Evolutionary conservation across 257 asterid genomes (phyloP).

Genomic region (Salvia hispanica): DNA sequence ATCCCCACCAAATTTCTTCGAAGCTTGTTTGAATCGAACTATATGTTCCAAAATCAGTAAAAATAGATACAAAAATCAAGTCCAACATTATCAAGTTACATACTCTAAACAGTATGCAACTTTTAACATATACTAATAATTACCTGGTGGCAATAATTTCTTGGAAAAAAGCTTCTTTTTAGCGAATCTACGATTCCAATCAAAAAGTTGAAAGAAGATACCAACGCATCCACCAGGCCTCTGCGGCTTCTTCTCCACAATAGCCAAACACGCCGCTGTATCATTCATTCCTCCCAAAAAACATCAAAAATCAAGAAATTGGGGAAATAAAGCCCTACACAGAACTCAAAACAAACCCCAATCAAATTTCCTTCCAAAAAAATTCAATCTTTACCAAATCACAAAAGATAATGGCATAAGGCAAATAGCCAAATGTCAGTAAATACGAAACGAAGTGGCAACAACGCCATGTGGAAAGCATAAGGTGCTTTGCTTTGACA

Average conservation of each 20-base stretch:
- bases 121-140: not conserved
- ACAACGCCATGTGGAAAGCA: slow-evolving; percentile 38
- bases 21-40: slow-evolving; percentile 72
- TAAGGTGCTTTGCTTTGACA: slow-evolving; percentile 46
- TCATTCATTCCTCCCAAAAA: slow-evolving; percentile 59
- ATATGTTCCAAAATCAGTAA: slow-evolving; percentile 17
- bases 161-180: slow-evolving; percentile 79
- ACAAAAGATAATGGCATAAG: slow-evolving; percentile 2
- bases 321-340: not conserved
- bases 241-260: slow-evolving; percentile 81
- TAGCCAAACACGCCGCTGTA: slow-evolving; percentile 54
- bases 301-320: not conserved
- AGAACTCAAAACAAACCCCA: slow-evolving; percentile 31
- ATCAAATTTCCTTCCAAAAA: slow-evolving; percentile 33
- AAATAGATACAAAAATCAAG: slow-evolving; percentile 27
- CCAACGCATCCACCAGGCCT: slow-evolving; percentile 89
- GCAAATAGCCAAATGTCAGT: slow-evolving; percentile 28
- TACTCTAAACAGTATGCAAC: not conserved
- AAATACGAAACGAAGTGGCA: slow-evolving; percentile 9
- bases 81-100: slow-evolving; percentile 16
- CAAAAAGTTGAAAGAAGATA: slow-evolving; percentile 81
- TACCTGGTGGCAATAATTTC: slow-evolving; percentile 89
- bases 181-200: slow-evolving; percentile 88
- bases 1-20: slow-evolving; percentile 76
- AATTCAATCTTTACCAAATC: slow-evolving; percentile 22